phyloP scores from a whole-genome alignment of 306 rosid species.

The Casuarina cunninghamiana region DNA sequence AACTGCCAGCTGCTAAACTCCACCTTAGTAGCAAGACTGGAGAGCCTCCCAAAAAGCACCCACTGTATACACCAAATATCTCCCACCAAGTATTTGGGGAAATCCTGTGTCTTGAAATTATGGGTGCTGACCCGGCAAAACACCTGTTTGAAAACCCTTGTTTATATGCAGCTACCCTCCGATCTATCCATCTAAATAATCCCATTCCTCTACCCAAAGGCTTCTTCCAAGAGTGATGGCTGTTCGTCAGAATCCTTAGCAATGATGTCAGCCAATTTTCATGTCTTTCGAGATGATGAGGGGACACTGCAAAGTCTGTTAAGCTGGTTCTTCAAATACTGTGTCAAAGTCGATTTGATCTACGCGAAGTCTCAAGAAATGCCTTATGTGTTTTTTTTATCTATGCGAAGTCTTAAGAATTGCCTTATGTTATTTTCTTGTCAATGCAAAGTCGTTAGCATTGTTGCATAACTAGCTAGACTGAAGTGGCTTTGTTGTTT shows the following conservation, averaged over 20 bases:
- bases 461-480: neutral
- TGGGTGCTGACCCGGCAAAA: conserved; percentile 82
- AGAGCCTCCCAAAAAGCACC: conserved; percentile 59
- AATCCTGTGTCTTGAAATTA: conserved; percentile 84
- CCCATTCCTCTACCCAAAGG: conserved; percentile 75
- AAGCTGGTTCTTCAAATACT: too few species aligned
- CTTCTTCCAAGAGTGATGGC: conserved; percentile 18
- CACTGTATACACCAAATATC: conserved; percentile 57
- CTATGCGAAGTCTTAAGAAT: too few species aligned
- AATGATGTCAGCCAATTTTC: too few species aligned
- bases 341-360: too few species aligned
- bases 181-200: conserved; percentile 58
- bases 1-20: conserved; percentile 35
- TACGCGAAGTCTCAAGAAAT: too few species aligned
- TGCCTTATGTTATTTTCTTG: too few species aligned
- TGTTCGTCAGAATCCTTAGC: too few species aligned
- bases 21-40: conserved; percentile 49
- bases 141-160: conserved; percentile 71
- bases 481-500: neutral
- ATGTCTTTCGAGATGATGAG: too few species aligned
- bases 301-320: too few species aligned
- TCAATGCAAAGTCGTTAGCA: too few species aligned
- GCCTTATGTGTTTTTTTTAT: too few species aligned
- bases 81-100: conserved; percentile 66
- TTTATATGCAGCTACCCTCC: conserved; percentile 53